These are phyloP conservation scores for Colletotrichum sp. DNA, from an alignment of 2,329 filamentous ascomycete species.

Conservation along the genomic window DNA sequence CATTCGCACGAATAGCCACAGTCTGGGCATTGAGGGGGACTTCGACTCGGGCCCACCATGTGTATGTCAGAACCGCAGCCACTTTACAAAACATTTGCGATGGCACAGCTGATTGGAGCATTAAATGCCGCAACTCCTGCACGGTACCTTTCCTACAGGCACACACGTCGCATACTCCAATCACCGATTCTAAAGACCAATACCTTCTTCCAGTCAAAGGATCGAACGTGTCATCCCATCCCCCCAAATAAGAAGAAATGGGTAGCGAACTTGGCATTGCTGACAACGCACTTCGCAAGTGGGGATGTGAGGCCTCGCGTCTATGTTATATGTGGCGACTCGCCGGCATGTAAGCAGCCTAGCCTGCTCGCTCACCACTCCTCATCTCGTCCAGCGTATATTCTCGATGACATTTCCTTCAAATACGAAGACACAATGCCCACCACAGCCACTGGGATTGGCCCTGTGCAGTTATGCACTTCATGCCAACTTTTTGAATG, in stretches of 20 bases:
- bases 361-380: too few relatives aligned
- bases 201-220: not conserved
- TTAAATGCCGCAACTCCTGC: not conserved
- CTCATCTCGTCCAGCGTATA: too few relatives aligned
- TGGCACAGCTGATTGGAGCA: not conserved
- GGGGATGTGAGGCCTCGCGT: too few relatives aligned
- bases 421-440: too few relatives aligned
- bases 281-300: not conserved
- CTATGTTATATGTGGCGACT: too few relatives aligned
- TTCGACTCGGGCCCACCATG: not conserved
- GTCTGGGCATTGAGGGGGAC: not conserved
- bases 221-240: rapidly evolving
- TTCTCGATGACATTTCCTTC: too few relatives aligned
- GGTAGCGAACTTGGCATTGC: not conserved
- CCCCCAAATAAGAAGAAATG: not conserved
- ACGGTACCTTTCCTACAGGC: too few relatives aligned
- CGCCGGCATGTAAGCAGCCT: too few relatives aligned
- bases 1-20: not conserved
- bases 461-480: too few relatives aligned
- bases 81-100: not conserved
- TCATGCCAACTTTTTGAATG: too few relatives aligned
- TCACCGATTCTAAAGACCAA: not conserved
- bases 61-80: not conserved
- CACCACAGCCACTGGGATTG: rapidly evolving
- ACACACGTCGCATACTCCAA: too few relatives aligned